Percentiles rank a stretch among this genome's conserved stretches.
These are phyloP conservation scores for Rubia balearica DNA, from an alignment of 305 asterid species.

Conservation along the genomic window DNA sequence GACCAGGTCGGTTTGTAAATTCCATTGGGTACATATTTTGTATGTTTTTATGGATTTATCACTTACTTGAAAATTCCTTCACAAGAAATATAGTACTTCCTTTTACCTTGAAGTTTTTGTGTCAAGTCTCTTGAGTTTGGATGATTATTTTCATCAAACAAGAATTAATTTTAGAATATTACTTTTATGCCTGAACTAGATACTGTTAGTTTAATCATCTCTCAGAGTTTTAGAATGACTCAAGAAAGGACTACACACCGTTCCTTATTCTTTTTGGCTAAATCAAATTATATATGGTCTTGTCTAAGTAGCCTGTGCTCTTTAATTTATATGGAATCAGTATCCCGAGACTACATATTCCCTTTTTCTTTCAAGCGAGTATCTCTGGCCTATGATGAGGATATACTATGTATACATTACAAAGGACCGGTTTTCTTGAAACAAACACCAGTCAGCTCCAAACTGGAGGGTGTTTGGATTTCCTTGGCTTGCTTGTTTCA, in stretches of 20 bases:
- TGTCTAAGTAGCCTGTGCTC: background rate
- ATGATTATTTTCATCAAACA: background rate
- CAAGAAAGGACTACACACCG: background rate
- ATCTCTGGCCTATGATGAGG: background rate
- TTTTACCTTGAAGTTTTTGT: background rate
- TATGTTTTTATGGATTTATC: background rate
- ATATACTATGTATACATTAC: background rate
- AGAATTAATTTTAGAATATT: background rate
- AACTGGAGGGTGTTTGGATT: background rate
- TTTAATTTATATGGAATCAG: background rate
- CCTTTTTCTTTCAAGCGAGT: background rate
- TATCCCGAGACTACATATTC: background rate
- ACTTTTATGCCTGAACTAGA: background rate
- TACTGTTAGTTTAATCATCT: background rate
- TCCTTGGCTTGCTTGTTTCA: background rate
- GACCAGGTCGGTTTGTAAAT: conserved; percentile 66
- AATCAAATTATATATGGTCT: background rate
- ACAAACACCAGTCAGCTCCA: background rate
- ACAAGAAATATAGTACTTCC: background rate
- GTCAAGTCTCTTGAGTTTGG: background rate
- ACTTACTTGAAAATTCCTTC: background rate
- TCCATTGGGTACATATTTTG: background rate
- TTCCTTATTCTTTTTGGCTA: background rate
- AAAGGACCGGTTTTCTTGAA: background rate
- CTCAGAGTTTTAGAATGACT: background rate